Evolutionary conservation across 2,329 filamentous ascomycete species (phyloP).

Genomic region (Microdochium trichocladiopsis): DNA sequence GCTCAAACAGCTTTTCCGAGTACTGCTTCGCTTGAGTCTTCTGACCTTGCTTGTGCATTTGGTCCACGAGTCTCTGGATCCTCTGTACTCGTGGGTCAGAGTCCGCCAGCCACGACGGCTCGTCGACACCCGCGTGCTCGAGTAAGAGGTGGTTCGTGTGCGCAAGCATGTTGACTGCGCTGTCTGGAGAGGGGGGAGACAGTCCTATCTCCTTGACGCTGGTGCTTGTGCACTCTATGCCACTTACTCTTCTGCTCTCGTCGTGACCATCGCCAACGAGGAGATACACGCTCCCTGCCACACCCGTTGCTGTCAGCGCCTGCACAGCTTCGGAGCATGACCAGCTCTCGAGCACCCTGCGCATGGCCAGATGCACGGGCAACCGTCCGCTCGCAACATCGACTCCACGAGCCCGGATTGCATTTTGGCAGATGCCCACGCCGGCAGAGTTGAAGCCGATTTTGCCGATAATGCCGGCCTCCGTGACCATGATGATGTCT

Average conservation of each 20-base stretch:
- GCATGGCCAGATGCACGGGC: conserved; percentile 55
- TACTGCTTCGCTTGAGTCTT: conserved; percentile 3
- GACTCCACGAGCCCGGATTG: conserved; percentile 50
- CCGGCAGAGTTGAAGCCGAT: conserved; percentile 55
- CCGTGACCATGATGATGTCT: conserved; percentile 47
- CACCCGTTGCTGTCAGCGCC: conserved; percentile 31
- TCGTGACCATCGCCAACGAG: conserved; percentile 32
- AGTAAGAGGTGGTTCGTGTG: conserved; percentile 38
- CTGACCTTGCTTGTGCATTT: neutral
- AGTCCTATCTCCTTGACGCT: conserved; percentile 14
- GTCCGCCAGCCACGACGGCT: conserved; percentile 20
- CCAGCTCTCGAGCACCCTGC: conserved; percentile 43
- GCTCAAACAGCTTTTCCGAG: conserved; percentile 8
- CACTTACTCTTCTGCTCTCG: conserved; percentile 19
- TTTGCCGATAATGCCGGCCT: conserved; percentile 56
- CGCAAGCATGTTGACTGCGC: conserved; percentile 17
- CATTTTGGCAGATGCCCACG: conserved; percentile 55
- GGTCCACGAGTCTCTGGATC: conserved; percentile 14
- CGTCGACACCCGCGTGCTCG: conserved; percentile 17
- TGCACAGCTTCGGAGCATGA: conserved; percentile 37
- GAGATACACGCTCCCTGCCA: conserved; percentile 43
- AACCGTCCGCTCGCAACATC: conserved; percentile 31
- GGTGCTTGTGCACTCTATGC: conserved; percentile 34
- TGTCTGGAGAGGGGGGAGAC: neutral
- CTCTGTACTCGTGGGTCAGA: conserved; percentile 16